phyloP scores from a whole-genome alignment of 2,329 filamentous ascomycete genomes.

The Diaporthe australafricana region DNA sequence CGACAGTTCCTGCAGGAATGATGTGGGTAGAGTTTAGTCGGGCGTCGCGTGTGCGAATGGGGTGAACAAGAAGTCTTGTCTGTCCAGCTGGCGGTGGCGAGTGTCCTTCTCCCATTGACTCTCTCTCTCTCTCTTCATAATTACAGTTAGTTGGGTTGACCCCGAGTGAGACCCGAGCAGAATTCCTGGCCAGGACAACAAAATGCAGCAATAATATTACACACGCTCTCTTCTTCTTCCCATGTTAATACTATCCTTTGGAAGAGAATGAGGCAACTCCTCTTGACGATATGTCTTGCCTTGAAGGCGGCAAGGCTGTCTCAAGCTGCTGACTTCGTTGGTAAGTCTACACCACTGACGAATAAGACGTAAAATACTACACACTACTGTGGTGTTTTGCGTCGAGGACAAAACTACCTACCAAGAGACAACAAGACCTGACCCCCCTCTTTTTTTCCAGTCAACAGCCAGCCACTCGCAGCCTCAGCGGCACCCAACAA shows the following conservation, averaged over 20 bases:
- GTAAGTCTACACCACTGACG: background rate
- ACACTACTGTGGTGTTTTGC: background rate
- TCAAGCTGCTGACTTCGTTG: background rate
- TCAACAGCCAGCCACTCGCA: constrained; percentile 9
- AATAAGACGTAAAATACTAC: background rate
- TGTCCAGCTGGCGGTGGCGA: background rate
- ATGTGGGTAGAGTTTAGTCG: background rate
- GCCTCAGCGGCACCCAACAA: background rate
- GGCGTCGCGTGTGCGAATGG: background rate
- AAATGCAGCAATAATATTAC: background rate
- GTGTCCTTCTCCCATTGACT: background rate
- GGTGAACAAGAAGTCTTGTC: background rate
- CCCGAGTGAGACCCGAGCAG: background rate
- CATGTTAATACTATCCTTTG: background rate
- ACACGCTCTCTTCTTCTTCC: background rate
- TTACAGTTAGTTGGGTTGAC: background rate
- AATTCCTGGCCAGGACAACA: background rate
- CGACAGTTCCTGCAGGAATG: too few species aligned
- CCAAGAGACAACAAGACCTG: background rate
- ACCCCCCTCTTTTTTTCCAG: background rate
- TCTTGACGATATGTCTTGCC: constrained; percentile 29
- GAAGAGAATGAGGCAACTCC: constrained; percentile 29
- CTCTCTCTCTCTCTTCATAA: background rate
- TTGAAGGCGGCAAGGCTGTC: constrained; percentile 21
- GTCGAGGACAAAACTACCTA: background rate